phyloP scores from a whole-genome alignment of 441 rosid genomes.

The Adansonia madagascariensis region DNA sequence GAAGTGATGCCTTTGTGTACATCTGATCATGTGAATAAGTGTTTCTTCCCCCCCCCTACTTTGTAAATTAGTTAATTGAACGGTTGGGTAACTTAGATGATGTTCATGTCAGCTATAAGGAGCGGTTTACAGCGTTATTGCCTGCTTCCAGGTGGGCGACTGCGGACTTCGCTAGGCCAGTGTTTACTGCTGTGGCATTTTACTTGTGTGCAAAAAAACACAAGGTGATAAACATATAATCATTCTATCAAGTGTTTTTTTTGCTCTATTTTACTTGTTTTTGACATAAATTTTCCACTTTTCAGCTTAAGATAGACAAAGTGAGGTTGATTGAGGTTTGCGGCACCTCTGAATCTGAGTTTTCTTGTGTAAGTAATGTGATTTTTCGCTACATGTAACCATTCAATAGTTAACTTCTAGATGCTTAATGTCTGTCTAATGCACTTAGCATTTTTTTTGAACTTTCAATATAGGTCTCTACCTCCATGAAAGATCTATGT shows the following conservation, averaged over 20 bases:
- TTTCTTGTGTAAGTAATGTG: conserved; percentile 61
- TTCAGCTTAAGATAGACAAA: conserved; percentile 85
- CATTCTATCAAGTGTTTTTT: conserved; percentile 5
- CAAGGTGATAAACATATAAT: conserved; percentile 41
- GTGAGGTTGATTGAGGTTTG: conserved; percentile 81
- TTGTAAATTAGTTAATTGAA: not conserved
- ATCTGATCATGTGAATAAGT: not conserved
- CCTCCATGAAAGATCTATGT: conserved; percentile 70
- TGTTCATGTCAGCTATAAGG: conserved; percentile 60
- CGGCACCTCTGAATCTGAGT: conserved; percentile 87
- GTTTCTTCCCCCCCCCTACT: not conserved
- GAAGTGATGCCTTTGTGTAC: not conserved
- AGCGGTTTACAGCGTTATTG: conserved; percentile 73
- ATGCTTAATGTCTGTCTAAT: not conserved
- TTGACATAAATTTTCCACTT: conserved; percentile 15
- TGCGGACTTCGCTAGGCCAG: conserved; percentile 82
- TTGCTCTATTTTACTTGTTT: not conserved
- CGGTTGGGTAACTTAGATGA: conserved; percentile 9
- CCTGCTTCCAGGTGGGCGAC: conserved; percentile 71
- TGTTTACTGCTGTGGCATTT: conserved; percentile 86
- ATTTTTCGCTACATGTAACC: not conserved
- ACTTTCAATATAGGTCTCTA: conserved; percentile 47
- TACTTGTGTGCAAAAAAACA: conserved; percentile 80
- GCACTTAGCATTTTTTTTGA: not conserved
- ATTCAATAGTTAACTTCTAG: not conserved